Evolutionary conservation across 2,329 filamentous ascomycete species (phyloP), one percentile per base, ranked within the genome.

Genomic region (Mariannaea elegans): DNA sequence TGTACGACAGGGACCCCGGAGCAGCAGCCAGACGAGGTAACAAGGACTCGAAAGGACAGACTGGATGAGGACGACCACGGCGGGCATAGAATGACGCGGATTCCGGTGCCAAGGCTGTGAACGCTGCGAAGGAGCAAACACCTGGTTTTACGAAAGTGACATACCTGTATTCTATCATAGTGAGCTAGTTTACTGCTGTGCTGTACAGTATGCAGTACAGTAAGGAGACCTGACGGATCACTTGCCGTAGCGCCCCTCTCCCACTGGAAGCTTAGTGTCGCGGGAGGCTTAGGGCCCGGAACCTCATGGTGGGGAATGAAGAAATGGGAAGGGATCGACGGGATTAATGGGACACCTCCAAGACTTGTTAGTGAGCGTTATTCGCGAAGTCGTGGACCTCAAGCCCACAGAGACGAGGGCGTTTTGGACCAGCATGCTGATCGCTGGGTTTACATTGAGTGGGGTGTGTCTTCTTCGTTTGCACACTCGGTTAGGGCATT

Each of bases 221-320:
- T 23, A 50, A 57, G 49, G 27, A 38, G 51, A 39, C 56, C 46
- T 56, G 54, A 60, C 64, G 41, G 54, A 57, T 54, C 50, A 59
- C 56, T 56, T 51, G 44, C 47, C 49, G 48, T 27, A 47, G 32
- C 49, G 13, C 9, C 29, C 10, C 27, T 24, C 34, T 59, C 64
- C 68, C 68, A 67, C 67, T 68, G 19, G 56, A 42, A 56, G 44
- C 41, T 60, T 71, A 71, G 68, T 67, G 62, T 59, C 55, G 32
- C 68, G 68, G 68, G 68, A 70, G 65, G 67, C 68, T 70, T 66
- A 53, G 62, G 51, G 53, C 6, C 63, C 64, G 45, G 46, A 44
- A 51, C 48, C 45, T 47, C 55, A 46, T 36, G 32, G 41, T 32
- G 34, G 9, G 6, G 24, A 27, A 27, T 34, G 54, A 46, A 10